Evolutionary conservation across 2,329 filamentous ascomycete species (phyloP).

Genomic region (Fusarium sp.): DNA sequence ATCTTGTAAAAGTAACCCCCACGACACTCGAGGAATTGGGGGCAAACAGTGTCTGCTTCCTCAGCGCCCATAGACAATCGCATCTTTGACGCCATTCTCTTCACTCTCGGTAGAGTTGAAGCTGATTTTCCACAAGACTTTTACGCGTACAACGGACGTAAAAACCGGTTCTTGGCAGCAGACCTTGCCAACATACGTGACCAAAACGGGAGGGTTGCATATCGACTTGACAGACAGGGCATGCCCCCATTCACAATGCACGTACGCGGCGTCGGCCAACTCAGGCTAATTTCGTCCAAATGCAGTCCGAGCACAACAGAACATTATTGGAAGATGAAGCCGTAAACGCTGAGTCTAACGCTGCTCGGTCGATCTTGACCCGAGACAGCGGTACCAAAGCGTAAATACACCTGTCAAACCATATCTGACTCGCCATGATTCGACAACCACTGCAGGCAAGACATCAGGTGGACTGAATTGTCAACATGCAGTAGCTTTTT

Average conservation of each 20-base stretch:
- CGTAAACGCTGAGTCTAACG: neutral
- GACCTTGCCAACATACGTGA: neutral
- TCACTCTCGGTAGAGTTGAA: neutral
- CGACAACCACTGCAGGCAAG: neutral
- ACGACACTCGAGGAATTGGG: conserved; percentile 4
- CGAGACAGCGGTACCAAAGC: conserved; percentile 20
- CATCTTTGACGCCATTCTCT: neutral
- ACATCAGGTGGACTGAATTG: conserved; percentile 20
- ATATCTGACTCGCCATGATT: neutral
- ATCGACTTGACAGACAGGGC: conserved; percentile 11
- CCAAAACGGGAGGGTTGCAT: conserved; percentile 7
- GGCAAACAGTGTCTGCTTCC: neutral
- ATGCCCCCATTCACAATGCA: conserved; percentile 21
- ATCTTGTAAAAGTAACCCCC: conserved; percentile 1
- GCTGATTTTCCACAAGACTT: neutral
- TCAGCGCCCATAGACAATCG: too few species aligned
- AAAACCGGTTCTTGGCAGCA: neutral
- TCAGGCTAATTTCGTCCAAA: conserved; percentile 28
- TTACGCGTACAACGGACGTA: neutral
- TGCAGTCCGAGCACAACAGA: neutral
- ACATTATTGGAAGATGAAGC: neutral
- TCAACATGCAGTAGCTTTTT: neutral
- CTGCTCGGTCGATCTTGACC: conserved; percentile 23
- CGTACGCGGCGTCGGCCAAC: conserved; percentile 9
- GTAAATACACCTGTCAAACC: neutral